phyloP scores from a whole-genome alignment of 129 eudicot species.

The Lonicera japonica region DNA sequence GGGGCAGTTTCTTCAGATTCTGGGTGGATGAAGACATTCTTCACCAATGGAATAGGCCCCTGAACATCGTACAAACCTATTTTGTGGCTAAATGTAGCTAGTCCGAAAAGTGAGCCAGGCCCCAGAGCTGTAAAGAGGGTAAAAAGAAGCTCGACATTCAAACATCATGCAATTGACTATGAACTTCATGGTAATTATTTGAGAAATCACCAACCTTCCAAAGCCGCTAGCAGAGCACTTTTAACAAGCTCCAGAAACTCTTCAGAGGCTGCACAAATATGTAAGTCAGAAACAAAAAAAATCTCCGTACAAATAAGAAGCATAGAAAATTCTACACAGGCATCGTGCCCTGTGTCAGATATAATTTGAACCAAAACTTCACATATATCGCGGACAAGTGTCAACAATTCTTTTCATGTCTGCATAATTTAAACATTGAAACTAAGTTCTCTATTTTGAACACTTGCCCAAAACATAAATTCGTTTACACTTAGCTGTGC shows the following conservation, averaged over 20 bases:
- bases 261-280: slow-evolving; percentile 65
- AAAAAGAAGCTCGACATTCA: slow-evolving; percentile 3
- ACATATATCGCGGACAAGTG: too few species aligned
- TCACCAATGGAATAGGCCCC: slow-evolving; percentile 96
- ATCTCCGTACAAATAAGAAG: background rate
- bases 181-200: slow-evolving; percentile 2
- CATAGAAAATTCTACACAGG: too few species aligned
- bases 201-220: slow-evolving; percentile 65
- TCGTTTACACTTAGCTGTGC: too few species aligned
- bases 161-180: slow-evolving; percentile 2
- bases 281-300: background rate
- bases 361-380: too few species aligned
- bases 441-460: too few species aligned
- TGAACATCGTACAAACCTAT: slow-evolving; percentile 94
- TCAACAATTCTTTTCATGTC: too few species aligned
- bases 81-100: slow-evolving; percentile 95
- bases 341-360: too few species aligned
- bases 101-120: slow-evolving; percentile 95
- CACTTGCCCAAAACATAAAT: too few species aligned
- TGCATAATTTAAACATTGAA: too few species aligned
- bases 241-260: slow-evolving; percentile 93
- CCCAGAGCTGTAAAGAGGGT: slow-evolving; percentile 61
- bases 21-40: slow-evolving; percentile 74
- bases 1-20: slow-evolving; percentile 56
- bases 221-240: slow-evolving; percentile 94